Evolutionary conservation across 768 basidiomycete species (phyloP), one percentile per base, ranked within the genome.

Genomic region (Psilocybe sp.): DNA sequence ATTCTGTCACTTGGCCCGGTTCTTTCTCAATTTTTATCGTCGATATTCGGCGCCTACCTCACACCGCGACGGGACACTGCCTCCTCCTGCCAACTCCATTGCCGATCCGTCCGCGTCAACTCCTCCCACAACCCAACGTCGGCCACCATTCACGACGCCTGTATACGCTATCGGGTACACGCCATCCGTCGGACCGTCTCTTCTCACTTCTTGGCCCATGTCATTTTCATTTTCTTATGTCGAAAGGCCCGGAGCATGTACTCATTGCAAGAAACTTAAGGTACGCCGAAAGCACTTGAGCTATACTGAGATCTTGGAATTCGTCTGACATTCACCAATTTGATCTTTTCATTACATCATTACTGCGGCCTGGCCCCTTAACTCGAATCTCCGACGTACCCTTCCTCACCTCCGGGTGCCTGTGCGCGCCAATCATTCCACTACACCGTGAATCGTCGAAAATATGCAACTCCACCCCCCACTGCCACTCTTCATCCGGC

Each of bases 231-330:
- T 44, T 31, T 52, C 32, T 37, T 51, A 10, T 19, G n/a, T 44
- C n/a, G 32, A 15, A 47, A 92, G 89, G 38, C 83, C 85, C 54
- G 88, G 90, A 50, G 90, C 90, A 38, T 92, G 90, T 67, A 86
- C 79, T 3, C 82, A 92, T 61, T 92, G 90, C 78, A 92, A 91
- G 67, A 87, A 84, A 62, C 81, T 92, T 60, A 92, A 92, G 85
- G 88, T 86, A 68, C 50, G 81, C 70, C 47, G 12, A 49, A 23
- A 35, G 32, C 54, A 55, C 46, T 51, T 18, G 14, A 23, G 18
- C 10, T n/a, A n/a, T 41, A 1, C 20, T 23, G 13, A 45, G 15
- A 16, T 37, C 16, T 12, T 20, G 20, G 20, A 18, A 32, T 40
- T 18, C 8, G 23, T 16, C 19, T 15, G 13, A 18, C 4, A n/a